phyloP scores from a whole-genome alignment of 106 monocot species.

The Vanilla planifolia region DNA sequence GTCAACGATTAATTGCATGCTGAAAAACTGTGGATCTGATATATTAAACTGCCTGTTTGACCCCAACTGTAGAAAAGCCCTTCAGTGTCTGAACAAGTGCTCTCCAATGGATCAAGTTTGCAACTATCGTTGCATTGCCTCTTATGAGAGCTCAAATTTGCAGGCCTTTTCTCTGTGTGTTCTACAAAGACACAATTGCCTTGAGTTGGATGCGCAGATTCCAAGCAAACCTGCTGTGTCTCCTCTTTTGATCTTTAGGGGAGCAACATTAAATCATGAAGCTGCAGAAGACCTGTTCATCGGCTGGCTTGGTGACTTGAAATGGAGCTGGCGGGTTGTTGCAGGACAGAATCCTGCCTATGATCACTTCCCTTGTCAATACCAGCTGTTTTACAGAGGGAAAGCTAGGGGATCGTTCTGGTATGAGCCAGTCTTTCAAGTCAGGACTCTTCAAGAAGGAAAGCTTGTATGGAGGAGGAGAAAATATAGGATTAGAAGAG shows the following conservation, averaged over 20 bases:
- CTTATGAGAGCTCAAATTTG: slow-evolving; percentile 74
- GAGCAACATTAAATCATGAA: slow-evolving; percentile 60
- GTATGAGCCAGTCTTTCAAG: slow-evolving; percentile 94
- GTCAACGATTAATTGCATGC: slow-evolving; percentile 81
- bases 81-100: slow-evolving; percentile 80
- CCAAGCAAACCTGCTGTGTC: slow-evolving; percentile 57
- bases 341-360: slow-evolving; percentile 94
- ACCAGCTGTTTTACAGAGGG: slow-evolving; percentile 86
- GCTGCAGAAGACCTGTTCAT: slow-evolving; percentile 89
- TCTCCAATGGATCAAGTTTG: slow-evolving; percentile 92
- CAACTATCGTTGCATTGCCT: slow-evolving; percentile 82
- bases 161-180: slow-evolving; percentile 93
- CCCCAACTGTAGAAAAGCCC: slow-evolving; percentile 81
- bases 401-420: slow-evolving; percentile 75
- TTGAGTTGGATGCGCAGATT: slow-evolving; percentile 70
- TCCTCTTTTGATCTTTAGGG: slow-evolving; percentile 54
- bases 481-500: slow-evolving; percentile 62
- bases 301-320: slow-evolving; percentile 71
- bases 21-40: slow-evolving; percentile 74
- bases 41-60: slow-evolving; percentile 85
- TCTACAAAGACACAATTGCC: slow-evolving; percentile 89
- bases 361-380: slow-evolving; percentile 94
- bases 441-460: slow-evolving; percentile 69
- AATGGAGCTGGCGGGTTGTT: slow-evolving; percentile 90
- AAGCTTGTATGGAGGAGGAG: slow-evolving; percentile 70